Base-by-base conservation (phyloP, 805 yeast species). In the Spathaspora sp. region DNA sequence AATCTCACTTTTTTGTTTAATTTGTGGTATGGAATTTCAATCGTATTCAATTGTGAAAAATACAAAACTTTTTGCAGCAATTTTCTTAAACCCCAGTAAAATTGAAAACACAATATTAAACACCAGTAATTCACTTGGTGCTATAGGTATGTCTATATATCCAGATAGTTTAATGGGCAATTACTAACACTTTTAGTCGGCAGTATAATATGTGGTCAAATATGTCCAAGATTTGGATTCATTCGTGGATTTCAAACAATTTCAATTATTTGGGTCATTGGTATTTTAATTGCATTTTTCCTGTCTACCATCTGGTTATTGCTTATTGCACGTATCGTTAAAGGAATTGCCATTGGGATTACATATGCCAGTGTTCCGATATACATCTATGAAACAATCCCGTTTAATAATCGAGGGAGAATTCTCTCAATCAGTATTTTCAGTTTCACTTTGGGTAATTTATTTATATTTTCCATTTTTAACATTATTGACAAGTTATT, bases 341-440 rank as follows among this genome's bases (percentile, higher is more conserved):
- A 64, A 49, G 77, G 77, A 0, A 14, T 62, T 2, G 54, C 68
- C 6, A 56, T 69, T 42, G 77, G 77, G 4, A 49, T 68, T 20
- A 58, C 65, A 11, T 60, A 67, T n/a, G 58, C 66, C 19, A 52
- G 66, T 7, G 56, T 65, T 2, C 74, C 74, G 1, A 61, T 69
- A 5, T 72, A 73, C 53, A 54, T 66, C 1, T 55, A 62, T 9
- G 77, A 73, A 49, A 56, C 63, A 2, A 52, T 63, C 12, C 66
- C 72, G 2, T 42, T 53, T 0, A 49, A 57, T 4, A 54, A 58
- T 29, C 60, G 57, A 46, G 70, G 69, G 8, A 51, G 58, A 7
- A 49, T 66, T 0, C 53, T 67, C 18, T 55, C 70, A 1, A 26
- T 68, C 12, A 32, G 23, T 19, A 17, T 52, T 11, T 48, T 48